These are phyloP conservation scores for Cyclospora cayetanensis DNA, from an alignment of 169 alveolate species.

Conservation along the genomic window DNA sequence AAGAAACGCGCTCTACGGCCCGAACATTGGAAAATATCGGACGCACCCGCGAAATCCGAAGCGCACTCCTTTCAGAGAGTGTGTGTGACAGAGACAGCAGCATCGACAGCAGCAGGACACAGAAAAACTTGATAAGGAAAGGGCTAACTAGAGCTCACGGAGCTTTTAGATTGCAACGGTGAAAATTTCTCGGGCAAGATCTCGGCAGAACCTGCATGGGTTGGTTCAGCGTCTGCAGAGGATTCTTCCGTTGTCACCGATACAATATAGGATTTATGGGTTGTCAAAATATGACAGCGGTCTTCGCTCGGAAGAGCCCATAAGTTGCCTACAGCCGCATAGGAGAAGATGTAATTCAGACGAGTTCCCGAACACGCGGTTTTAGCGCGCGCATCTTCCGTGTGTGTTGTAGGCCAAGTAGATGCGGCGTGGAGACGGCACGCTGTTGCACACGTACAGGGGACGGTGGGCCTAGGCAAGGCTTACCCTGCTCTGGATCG, in stretches of 20 bases:
- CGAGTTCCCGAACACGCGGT: no score
- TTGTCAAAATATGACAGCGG: slow-evolving; percentile 31
- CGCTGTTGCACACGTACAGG: no score
- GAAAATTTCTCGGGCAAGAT: neutral
- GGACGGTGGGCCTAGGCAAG: no score
- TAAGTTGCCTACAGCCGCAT: slow-evolving; percentile 44
- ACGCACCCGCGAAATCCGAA: no score
- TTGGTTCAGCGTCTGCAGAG: neutral
- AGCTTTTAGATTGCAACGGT: neutral
- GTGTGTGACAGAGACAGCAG: neutral
- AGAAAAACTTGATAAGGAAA: no score
- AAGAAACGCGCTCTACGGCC: neutral
- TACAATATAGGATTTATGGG: slow-evolving; percentile 59
- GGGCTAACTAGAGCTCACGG: neutral
- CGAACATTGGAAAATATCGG: no score
- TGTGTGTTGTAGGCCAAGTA: no score
- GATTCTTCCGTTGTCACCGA: slow-evolving; percentile 54
- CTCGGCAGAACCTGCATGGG: neutral
- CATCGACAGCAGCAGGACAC: neutral
- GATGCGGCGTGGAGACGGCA: no score
- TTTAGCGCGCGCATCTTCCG: no score
- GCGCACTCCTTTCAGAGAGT: no score
- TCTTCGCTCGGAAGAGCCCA: slow-evolving; percentile 71
- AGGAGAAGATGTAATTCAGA: neutral
- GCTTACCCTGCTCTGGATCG: slow-evolving; percentile 67